A percentile compares a stretch with the other conserved stretches of the same genome.
Evolutionary conservation across 2,329 filamentous ascomycete genomes (phyloP).

Genomic region (Neocatenulostroma microsporum): DNA sequence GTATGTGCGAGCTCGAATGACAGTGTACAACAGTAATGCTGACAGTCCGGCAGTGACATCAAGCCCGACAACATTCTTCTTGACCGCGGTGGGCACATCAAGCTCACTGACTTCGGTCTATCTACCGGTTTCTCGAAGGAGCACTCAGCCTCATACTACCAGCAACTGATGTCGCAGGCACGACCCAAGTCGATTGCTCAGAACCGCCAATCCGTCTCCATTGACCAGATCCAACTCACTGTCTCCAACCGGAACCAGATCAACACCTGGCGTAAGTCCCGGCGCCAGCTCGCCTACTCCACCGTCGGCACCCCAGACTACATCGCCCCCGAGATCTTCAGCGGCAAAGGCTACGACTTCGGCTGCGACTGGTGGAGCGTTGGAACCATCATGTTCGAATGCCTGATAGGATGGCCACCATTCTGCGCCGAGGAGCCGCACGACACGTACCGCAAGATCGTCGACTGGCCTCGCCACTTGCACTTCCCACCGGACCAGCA

Average conservation of each 20-base stretch:
- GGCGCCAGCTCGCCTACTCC: conserved; percentile 92
- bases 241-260: conserved; percentile 97
- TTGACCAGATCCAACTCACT: conserved; percentile 96
- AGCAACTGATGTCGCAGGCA: conserved; percentile 70
- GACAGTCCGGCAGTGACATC: conserved; percentile 63
- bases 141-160: conserved; percentile 97
- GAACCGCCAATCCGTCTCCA: conserved; percentile 86
- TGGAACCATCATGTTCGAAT: conserved; percentile 99
- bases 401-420: conserved; percentile 94
- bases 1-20: conserved; percentile 45
- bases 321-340: conserved; percentile 97
- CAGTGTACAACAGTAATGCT: background rate
- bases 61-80: conserved; percentile 98
- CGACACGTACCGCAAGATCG: conserved; percentile 98
- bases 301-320: conserved; percentile 98
- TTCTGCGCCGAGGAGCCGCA: conserved; percentile 98
- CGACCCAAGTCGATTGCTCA: conserved; percentile 37
- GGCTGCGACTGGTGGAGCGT: conserved; percentile 99
- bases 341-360: conserved; percentile 89
- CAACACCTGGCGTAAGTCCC: conserved; percentile 96
- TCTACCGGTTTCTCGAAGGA: conserved; percentile 97
- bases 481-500: conserved; percentile 96
- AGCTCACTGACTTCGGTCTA: conserved; percentile 94
- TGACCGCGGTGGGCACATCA: conserved; percentile 92
- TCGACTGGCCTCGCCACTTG: conserved; percentile 92